Evolutionary conservation across 352 stramenopile species (phyloP).

Genomic region (Ophiocytium majus): DNA sequence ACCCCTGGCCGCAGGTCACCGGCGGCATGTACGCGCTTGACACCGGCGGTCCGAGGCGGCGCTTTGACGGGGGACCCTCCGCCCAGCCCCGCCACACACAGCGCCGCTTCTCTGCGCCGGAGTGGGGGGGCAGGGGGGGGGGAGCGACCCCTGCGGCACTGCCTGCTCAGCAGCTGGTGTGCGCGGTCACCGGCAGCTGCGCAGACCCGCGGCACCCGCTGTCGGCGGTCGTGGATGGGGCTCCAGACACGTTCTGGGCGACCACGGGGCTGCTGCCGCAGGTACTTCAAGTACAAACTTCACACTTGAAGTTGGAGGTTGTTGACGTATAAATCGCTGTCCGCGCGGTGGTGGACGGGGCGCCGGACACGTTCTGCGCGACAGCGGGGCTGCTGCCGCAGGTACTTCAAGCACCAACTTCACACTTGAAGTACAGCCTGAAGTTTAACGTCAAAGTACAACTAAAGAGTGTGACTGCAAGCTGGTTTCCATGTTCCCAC

Average conservation of each 20-base stretch:
- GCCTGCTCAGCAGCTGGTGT: background rate
- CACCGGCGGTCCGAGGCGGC: too few relatives aligned
- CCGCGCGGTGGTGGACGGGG: too few relatives aligned
- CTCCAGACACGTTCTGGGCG: background rate
- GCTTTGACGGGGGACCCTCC: too few relatives aligned
- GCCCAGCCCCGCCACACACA: too few relatives aligned
- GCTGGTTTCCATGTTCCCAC: too few relatives aligned
- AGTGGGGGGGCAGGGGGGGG: too few relatives aligned
- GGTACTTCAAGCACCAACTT: background rate
- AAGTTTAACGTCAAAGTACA: background rate
- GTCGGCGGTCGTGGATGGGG: background rate
- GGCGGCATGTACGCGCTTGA: too few relatives aligned
- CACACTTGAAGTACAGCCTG: background rate
- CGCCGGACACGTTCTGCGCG: background rate
- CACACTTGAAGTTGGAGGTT: background rate
- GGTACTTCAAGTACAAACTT: background rate
- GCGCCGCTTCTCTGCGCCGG: too few relatives aligned
- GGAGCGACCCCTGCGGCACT: too few relatives aligned
- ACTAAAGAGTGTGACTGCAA: background rate
- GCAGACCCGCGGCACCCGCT: background rate
- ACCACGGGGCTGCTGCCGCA: background rate
- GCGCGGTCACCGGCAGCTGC: background rate
- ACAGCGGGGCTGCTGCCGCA: background rate
- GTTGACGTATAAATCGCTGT: too few relatives aligned
- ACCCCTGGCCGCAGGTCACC: too few relatives aligned